Base-by-base conservation (phyloP, 2,329 filamentous ascomycete genomes). In the Curvularia sp. region DNA sequence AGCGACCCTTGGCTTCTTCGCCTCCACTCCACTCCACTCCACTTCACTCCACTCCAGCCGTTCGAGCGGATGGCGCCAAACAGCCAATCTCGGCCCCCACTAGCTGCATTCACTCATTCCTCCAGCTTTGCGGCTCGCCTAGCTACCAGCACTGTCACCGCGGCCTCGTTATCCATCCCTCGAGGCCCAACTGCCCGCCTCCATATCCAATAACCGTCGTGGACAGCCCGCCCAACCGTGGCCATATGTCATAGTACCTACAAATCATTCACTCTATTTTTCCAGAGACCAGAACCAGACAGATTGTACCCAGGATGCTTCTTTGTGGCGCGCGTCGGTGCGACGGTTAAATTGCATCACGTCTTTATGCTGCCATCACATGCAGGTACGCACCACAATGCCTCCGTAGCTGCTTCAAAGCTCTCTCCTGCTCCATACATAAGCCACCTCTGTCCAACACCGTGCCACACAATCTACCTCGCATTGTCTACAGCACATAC, bases 301-400 rank as follows among this genome's bases (percentile, higher is more conserved):
- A n/a, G 8, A n/a, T n/a, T 8, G 9, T 13, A 27, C 8, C 10
- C 43, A 12, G 25, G 15, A 25, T 38, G 30, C 30, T 49, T 15
- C 46, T 25, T 49, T 42, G 27, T 25, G 46, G 49, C 43, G 45
- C 48, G 41, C 52, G 56, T 25, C 23, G 54, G 46, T 61, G 42
- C 53, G 50, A 55, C 56, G 61, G 61, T 27, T 51, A 53, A 63
- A 53, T 52, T 27, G 13, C 25, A 49, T 38, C 34, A 42, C 51
- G 36, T 53, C 55, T 52, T 46, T 25, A 9, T 58, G 27, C 43
- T 27, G 57, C 51, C 54, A 49, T 32, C 49, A 36, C 42, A 63
- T 61, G 63, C 63, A 63, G 63, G 63, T 65, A 65, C 63, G 53
- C 38, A 30, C 50, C 38, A 41, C 47, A 36, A 43, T 53, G 15